A percentile compares a stretch with the other conserved stretches of the same genome.
Evolutionary conservation across 768 basidiomycete species (phyloP).

Genomic region (Leccinum pellstonianum): DNA sequence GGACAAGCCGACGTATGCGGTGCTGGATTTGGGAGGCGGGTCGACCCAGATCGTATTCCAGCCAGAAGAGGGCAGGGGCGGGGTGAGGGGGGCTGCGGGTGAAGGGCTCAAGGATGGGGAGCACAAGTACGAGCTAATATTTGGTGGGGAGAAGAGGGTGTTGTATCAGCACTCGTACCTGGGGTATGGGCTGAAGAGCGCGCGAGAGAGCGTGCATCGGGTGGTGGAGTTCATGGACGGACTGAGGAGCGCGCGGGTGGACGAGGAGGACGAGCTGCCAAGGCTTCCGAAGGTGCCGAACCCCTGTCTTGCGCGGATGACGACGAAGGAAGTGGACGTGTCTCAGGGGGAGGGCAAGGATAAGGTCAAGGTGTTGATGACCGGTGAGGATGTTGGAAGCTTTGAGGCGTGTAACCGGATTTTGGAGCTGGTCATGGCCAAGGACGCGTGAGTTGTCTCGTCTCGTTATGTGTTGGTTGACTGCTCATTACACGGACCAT

Average conservation of each 20-base stretch:
- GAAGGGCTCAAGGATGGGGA: conserved; percentile 70
- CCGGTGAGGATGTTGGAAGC: conserved; percentile 74
- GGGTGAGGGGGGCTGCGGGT: conserved; percentile 30
- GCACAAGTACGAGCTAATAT: conserved; percentile 83
- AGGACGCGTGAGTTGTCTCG: conserved; percentile 69
- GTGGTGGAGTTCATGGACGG: conserved; percentile 84
- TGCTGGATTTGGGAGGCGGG: conserved; percentile 94
- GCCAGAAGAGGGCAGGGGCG: conserved; percentile 57
- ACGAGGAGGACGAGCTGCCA: neutral
- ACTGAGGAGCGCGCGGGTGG: conserved; percentile 31
- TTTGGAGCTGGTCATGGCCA: conserved; percentile 88
- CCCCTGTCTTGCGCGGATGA: conserved; percentile 78
- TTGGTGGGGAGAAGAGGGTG: conserved; percentile 67
- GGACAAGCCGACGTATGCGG: conserved; percentile 63
- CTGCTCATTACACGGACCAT: neutral
- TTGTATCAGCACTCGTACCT: conserved; percentile 98
- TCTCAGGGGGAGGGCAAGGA: conserved; percentile 40
- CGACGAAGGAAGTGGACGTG: conserved; percentile 61
- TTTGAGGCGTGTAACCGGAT: conserved; percentile 86
- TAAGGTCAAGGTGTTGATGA: conserved; percentile 75
- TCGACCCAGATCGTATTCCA: conserved; percentile 98
- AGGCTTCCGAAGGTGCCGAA: conserved; percentile 41
- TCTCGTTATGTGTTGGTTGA: neutral
- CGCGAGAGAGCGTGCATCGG: conserved; percentile 79
- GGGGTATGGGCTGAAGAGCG: conserved; percentile 93